Conservation (phyloP, 805 yeast genomes). For the Tetrapisispora pingtungensis region DNA sequence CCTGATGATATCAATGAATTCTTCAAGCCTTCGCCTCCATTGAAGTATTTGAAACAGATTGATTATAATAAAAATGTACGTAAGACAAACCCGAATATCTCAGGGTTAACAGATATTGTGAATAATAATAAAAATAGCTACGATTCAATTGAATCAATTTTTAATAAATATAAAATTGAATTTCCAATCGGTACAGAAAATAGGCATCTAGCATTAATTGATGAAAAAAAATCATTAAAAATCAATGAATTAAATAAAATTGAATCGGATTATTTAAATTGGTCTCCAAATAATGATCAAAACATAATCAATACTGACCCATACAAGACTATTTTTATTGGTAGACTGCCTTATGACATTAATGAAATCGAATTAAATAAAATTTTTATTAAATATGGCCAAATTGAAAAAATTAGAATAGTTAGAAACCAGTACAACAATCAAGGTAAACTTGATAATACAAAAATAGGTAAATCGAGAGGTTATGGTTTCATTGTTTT, state of each 20-base stretch:
- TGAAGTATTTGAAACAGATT: constrained; percentile 37
- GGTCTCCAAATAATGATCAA: constrained; percentile 52
- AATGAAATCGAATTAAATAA: constrained; percentile 61
- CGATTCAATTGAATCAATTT: background rate
- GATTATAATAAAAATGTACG: constrained; percentile 44
- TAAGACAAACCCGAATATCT: constrained; percentile 34
- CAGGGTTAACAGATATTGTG: constrained; percentile 34
- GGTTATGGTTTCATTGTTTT: constrained; percentile 84
- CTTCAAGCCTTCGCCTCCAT: constrained; percentile 46
- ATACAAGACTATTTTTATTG: constrained; percentile 65
- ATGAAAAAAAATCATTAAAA: constrained; percentile 11
- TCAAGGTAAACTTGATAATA: background rate
- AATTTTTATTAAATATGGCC: constrained; percentile 56
- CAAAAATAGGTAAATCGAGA: constrained; percentile 34
- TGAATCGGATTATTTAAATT: constrained; percentile 29
- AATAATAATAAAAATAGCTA: background rate
- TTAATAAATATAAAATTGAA: constrained; percentile 21
- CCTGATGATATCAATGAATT: constrained; percentile 34
- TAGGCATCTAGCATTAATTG: constrained; percentile 21
- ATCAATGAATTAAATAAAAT: constrained; percentile 24
- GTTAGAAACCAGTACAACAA: constrained; percentile 44
- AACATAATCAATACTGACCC: constrained; percentile 59
- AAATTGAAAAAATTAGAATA: constrained; percentile 51
- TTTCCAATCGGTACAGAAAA: constrained; percentile 19
- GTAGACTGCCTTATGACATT: constrained; percentile 53